Conservation (phyloP, 2,329 filamentous ascomycete genomes). For the Helminthosporium solani region DNA sequence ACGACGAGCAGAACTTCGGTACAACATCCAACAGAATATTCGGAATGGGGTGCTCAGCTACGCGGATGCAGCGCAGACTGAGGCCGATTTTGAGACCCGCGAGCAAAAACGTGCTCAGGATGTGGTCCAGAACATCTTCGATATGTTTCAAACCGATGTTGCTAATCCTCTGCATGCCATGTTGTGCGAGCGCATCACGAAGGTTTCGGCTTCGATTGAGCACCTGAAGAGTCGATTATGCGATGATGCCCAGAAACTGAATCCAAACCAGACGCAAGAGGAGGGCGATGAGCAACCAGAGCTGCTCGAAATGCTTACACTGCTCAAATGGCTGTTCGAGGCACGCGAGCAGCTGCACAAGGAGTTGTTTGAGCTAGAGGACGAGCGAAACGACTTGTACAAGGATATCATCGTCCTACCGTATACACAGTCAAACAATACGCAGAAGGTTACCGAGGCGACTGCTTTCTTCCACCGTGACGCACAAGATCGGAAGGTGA, state of each 20-base stretch:
- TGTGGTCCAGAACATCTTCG: constrained; percentile 76
- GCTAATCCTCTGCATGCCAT: constrained; percentile 82
- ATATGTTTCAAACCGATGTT: constrained; percentile 78
- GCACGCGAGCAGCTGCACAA: constrained; percentile 84
- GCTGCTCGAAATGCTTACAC: constrained; percentile 86
- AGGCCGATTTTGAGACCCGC: constrained; percentile 70
- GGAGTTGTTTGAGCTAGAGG: constrained; percentile 80
- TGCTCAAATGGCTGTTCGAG: constrained; percentile 97
- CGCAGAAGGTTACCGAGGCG: constrained; percentile 76
- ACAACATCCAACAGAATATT: constrained; percentile 77
- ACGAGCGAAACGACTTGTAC: constrained; percentile 83
- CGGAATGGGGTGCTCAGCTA: constrained; percentile 76
- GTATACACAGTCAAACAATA: constrained; percentile 71
- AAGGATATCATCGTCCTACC: constrained; percentile 79
- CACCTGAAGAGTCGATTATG: constrained; percentile 72
- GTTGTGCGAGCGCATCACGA: constrained; percentile 71
- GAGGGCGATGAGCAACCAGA: constrained; percentile 95
- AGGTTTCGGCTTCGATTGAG: constrained; percentile 75
- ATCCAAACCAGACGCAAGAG: constrained; percentile 84
- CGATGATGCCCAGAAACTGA: constrained; percentile 65
- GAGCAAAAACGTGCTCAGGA: constrained; percentile 71
- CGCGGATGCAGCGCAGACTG: constrained; percentile 77
- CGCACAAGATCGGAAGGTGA: constrained; percentile 67
- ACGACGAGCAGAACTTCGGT: constrained; percentile 66
- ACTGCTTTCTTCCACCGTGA: constrained; percentile 82